Evolutionary conservation across 768 basidiomycete species (phyloP).

Genomic region (Mycena crocata): DNA sequence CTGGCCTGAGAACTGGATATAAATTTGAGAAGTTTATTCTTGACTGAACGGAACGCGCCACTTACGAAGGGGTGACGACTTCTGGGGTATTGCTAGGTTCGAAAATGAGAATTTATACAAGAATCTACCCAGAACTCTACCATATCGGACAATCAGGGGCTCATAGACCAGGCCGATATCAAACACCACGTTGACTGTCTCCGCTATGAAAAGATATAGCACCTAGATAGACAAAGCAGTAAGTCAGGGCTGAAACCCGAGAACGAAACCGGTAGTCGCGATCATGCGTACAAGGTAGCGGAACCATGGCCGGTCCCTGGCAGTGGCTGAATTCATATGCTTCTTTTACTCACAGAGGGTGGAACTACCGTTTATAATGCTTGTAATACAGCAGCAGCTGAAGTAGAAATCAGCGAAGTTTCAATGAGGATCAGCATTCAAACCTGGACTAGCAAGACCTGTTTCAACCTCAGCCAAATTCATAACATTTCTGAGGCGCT

Average conservation of each 20-base stretch:
- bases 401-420: background rate
- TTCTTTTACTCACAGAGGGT: background rate
- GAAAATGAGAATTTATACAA: background rate
- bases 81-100: background rate
- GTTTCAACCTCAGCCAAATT: background rate
- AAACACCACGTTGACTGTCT: constrained; percentile 27
- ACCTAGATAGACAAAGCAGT: background rate
- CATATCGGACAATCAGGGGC: constrained; percentile 27
- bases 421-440: background rate
- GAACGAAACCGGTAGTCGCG: too few relatives aligned
- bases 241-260: background rate
- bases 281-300: constrained; percentile 10
- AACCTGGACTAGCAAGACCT: constrained; percentile 24
- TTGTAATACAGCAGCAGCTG: constrained; percentile 21
- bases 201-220: constrained; percentile 31
- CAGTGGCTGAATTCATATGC: background rate
- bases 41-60: background rate
- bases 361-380: constrained; percentile 15
- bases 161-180: constrained; percentile 33
- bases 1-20: constrained; percentile 22
- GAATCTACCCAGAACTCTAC: background rate
- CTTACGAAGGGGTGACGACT: constrained; percentile 19
- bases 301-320: constrained; percentile 18
- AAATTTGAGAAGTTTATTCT: background rate
- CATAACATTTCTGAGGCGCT: background rate